These are phyloP conservation scores for Hanseniaspora osmophila DNA, from an alignment of 805 yeast species.

Conservation along the genomic window DNA sequence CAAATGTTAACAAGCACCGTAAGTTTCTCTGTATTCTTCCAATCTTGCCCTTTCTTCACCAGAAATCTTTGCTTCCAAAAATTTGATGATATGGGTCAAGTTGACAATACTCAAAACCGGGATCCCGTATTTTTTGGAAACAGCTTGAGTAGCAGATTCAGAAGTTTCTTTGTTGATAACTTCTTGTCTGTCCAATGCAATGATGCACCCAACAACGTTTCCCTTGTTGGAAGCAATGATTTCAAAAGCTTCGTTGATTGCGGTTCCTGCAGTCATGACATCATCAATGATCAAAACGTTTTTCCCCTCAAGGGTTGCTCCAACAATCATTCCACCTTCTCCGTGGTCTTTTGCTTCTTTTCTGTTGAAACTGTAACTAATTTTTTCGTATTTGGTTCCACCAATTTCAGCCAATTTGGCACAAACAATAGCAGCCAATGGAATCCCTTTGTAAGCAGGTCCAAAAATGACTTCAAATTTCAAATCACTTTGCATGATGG, in stretches of 20 bases:
- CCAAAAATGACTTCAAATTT: slow-evolving; percentile 89
- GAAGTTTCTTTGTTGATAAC: slow-evolving; percentile 45
- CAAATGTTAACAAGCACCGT: slow-evolving; percentile 18
- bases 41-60: slow-evolving; percentile 44
- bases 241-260: slow-evolving; percentile 83
- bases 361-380: slow-evolving; percentile 89
- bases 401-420: slow-evolving; percentile 86
- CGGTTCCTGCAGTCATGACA: slow-evolving; percentile 97
- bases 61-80: slow-evolving; percentile 41
- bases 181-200: slow-evolving; percentile 93
- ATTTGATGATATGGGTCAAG: slow-evolving; percentile 57
- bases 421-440: slow-evolving; percentile 83
- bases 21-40: slow-evolving; percentile 37
- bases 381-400: slow-evolving; percentile 55
- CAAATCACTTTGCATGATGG: slow-evolving; percentile 67
- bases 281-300: slow-evolving; percentile 81
- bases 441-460: slow-evolving; percentile 96
- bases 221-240: slow-evolving; percentile 64
- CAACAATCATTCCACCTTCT: slow-evolving; percentile 93
- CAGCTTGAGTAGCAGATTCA: slow-evolving; percentile 68
- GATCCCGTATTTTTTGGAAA: slow-evolving; percentile 53
- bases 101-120: slow-evolving; percentile 77
- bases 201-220: slow-evolving; percentile 64
- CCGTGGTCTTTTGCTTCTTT: slow-evolving; percentile 96
- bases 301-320: slow-evolving; percentile 58